Percentiles rank a stretch among this genome's conserved stretches.
These are phyloP conservation scores for Lentithecium fluviatile DNA, from an alignment of 495 filamentous ascomycete species.

Conservation along the genomic window DNA sequence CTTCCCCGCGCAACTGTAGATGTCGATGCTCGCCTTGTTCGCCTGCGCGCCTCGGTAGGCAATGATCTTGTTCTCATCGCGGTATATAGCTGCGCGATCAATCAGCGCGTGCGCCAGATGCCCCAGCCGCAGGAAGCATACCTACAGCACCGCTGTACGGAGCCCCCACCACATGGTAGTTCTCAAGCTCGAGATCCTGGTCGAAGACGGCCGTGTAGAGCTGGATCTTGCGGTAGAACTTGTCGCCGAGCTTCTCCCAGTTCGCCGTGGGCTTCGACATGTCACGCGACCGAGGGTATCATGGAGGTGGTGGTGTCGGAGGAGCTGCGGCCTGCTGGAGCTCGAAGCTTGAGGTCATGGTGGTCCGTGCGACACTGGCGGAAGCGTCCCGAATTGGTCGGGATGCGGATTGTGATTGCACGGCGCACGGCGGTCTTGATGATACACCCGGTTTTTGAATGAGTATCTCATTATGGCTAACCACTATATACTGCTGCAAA, in stretches of 20 bases:
- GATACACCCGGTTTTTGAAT: too few relatives aligned
- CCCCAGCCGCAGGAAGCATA: constrained; percentile 52
- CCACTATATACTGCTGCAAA: too few relatives aligned
- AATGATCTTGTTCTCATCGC: constrained; percentile 81
- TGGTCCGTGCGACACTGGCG: neutral
- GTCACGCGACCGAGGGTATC: neutral
- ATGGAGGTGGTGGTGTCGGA: constrained; percentile 3
- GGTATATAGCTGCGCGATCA: constrained; percentile 67
- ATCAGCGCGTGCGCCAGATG: constrained; percentile 9
- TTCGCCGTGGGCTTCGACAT: constrained; percentile 72
- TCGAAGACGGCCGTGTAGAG: constrained; percentile 91
- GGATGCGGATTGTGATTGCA: too few relatives aligned
- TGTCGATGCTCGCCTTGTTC: constrained; percentile 81
- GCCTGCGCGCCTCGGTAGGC: constrained; percentile 68
- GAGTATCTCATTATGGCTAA: too few relatives aligned
- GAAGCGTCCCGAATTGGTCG: too few relatives aligned
- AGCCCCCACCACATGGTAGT: constrained; percentile 87
- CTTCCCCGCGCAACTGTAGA: constrained; percentile 90
- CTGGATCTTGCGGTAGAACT: constrained; percentile 90
- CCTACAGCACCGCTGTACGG: constrained; percentile 93
- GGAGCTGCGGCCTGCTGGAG: neutral
- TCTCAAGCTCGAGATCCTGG: constrained; percentile 88
- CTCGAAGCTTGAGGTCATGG: neutral
- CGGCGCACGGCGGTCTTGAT: too few relatives aligned
- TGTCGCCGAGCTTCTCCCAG: constrained; percentile 89